Percentiles rank a stretch among this genome's conserved stretches.
These are phyloP conservation scores for Chamaenerion angustifolium DNA, from an alignment of 345 rosid species.

Conservation along the genomic window DNA sequence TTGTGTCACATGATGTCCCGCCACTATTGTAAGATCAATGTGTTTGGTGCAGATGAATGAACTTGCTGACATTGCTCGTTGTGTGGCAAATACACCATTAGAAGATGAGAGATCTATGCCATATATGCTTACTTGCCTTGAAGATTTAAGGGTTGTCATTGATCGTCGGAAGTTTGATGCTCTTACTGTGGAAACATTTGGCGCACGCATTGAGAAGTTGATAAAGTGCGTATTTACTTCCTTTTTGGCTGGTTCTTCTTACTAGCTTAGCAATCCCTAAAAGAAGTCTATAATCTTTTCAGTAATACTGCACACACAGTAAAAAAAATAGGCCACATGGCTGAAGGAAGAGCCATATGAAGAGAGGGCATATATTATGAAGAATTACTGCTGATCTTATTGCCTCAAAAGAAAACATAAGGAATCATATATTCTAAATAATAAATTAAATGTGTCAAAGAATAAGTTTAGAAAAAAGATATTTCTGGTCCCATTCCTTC, in stretches of 20 bases:
- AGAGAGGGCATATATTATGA: too few species aligned
- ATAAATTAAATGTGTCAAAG: too few species aligned
- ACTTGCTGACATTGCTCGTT: conserved; percentile 94
- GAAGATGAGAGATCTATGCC: conserved; percentile 64
- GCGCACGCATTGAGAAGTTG: conserved; percentile 83
- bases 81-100: conserved; percentile 68
- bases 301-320: neutral
- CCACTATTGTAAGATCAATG: conserved; percentile 10
- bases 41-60: conserved; percentile 65
- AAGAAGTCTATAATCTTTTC: neutral
- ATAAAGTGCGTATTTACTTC: conserved; percentile 36
- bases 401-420: too few species aligned
- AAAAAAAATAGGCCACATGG: neutral
- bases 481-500: too few species aligned
- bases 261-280: neutral
- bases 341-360: too few species aligned
- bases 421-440: too few species aligned
- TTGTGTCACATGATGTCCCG: too few species aligned
- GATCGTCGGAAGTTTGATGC: conserved; percentile 91
- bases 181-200: conserved; percentile 92
- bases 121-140: conserved; percentile 66
- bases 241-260: conserved; percentile 5
- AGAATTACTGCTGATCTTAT: too few species aligned
- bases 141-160: conserved; percentile 63
- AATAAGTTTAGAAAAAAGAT: too few species aligned